Evolutionary conservation across 179 eudicot genomes (phyloP), one percentile per base, ranked within the genome.

Genomic region (Sideroxylon spinosum): DNA sequence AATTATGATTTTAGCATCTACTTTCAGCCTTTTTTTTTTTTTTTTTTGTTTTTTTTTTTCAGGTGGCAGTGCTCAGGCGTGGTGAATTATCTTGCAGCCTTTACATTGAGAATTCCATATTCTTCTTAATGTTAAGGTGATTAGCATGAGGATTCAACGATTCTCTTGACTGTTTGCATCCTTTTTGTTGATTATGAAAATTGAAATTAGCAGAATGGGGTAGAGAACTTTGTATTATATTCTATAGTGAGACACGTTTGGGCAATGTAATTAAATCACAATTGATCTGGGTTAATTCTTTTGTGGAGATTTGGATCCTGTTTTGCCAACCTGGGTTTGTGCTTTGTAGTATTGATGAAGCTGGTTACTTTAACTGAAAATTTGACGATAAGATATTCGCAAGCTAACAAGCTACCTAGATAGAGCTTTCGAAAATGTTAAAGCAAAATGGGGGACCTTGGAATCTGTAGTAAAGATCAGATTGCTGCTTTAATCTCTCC

Each of bases 61-160:
- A 53, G 76, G 76, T 26, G 76, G 59, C 20, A 72, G 53, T 29
- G 57, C 37, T 32, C n/a, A 7, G 46, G 73, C 63, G 28, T 28
- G 76, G 63, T 17, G 10, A 26, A 29, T 55, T 22, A 16, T 26
- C 13, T 9, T 9, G 17, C 44, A 19, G 63, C 16, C n/a, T 72
- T 19, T 9, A 4, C 9, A 22, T 63, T 63, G 46, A 20, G 7
- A 49, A 23, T n/a, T 29, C 26, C n/a, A 12, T 17, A 14, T 53
- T 72, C 44, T 72, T 53, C 63, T 26, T 62, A 72, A 53, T 28
- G 76, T 50, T 71, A 1, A 20, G 44, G 32, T 13, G 11, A 14
- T 71, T 50, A 53, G 22, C 25, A 14, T 14, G 61, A 50, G 61
- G 75, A 71, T 52, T 44, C 44, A 22, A 25, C 16, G 46, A 25